A percentile compares a stretch with the other conserved stretches of the same genome.
Evolutionary conservation across 352 stramenopile species (phyloP).

Genomic region (Phytophthora ohioensis): DNA sequence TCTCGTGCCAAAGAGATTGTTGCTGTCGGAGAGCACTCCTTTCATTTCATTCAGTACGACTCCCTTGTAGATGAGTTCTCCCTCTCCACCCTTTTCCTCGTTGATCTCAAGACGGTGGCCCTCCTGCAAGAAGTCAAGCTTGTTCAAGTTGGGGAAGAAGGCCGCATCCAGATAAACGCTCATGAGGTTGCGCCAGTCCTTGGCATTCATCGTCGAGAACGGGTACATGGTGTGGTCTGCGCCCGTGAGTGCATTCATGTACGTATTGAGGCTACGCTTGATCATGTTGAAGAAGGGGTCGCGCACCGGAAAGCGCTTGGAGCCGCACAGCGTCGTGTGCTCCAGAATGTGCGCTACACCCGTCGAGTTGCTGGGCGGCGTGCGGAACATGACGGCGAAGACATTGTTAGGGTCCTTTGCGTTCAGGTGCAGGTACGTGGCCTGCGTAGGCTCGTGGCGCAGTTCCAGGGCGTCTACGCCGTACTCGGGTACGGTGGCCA

Average conservation of each 20-base stretch:
- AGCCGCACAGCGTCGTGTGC: constrained; percentile 95
- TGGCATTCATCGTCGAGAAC: constrained; percentile 97
- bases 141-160: constrained; percentile 93
- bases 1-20: constrained; percentile 92
- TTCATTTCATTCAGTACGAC: constrained; percentile 99
- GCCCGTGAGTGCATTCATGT: constrained; percentile 99
- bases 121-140: constrained; percentile 84
- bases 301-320: constrained; percentile 97
- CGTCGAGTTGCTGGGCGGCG: constrained; percentile 95
- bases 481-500: constrained; percentile 81
- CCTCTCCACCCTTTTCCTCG: constrained; percentile 42
- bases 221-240: constrained; percentile 99
- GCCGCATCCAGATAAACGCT: constrained; percentile 98
- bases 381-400: constrained; percentile 97
- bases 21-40: constrained; percentile 95
- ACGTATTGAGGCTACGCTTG: constrained; percentile 98
- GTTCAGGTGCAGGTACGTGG: constrained; percentile 85
- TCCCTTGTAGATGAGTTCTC: constrained; percentile 82
- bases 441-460: constrained; percentile 73
- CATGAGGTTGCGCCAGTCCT: constrained; percentile 98
- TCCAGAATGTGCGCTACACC: constrained; percentile 99
- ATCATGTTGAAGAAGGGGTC: constrained; percentile 99
- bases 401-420: constrained; percentile 89
- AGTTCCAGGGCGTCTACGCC: constrained; percentile 84
- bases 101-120: constrained; percentile 77